phyloP scores from a whole-genome alignment of 352 stramenopile species.

The Pythium aquatile region DNA sequence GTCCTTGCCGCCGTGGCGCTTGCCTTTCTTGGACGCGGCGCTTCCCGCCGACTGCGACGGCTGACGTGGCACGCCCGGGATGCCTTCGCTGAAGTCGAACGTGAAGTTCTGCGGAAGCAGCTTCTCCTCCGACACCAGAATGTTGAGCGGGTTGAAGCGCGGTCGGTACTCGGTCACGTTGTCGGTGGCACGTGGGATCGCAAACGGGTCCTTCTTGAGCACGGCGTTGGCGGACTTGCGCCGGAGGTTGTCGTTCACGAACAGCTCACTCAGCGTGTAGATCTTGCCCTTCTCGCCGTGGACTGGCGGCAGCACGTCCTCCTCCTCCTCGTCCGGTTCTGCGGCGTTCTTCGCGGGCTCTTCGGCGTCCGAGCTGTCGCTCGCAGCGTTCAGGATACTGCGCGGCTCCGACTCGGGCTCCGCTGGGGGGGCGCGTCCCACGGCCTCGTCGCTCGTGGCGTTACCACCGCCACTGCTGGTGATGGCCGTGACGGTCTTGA shows the following conservation, averaged over 20 bases:
- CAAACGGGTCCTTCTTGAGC: constrained; percentile 53
- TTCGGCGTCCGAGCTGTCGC: constrained; percentile 8
- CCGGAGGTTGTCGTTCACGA: constrained; percentile 24
- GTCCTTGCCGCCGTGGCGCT: neutral
- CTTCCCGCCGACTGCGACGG: neutral
- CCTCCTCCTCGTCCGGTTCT: constrained; percentile 21
- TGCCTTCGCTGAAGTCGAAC: constrained; percentile 50
- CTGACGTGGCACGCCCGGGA: constrained; percentile 20
- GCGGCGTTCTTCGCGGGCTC: neutral
- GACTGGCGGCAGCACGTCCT: constrained; percentile 21
- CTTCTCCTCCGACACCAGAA: constrained; percentile 66
- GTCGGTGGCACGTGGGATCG: constrained; percentile 70
- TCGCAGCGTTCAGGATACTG: constrained; percentile 17
- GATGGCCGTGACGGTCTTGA: neutral
- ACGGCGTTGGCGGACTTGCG: constrained; percentile 22
- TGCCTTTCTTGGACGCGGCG: neutral
- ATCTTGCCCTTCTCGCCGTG: constrained; percentile 15
- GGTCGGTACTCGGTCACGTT: constrained; percentile 70
- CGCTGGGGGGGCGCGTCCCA: neutral
- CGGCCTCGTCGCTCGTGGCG: neutral
- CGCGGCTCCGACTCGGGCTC: constrained; percentile 7
- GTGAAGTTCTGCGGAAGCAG: constrained; percentile 64
- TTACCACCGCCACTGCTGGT: too few species aligned
- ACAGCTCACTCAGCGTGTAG: constrained; percentile 27
- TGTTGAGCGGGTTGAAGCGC: constrained; percentile 67